These are phyloP conservation scores for Pleurotus cornucopiae DNA, from an alignment of 768 basidiomycete species.

Conservation along the genomic window DNA sequence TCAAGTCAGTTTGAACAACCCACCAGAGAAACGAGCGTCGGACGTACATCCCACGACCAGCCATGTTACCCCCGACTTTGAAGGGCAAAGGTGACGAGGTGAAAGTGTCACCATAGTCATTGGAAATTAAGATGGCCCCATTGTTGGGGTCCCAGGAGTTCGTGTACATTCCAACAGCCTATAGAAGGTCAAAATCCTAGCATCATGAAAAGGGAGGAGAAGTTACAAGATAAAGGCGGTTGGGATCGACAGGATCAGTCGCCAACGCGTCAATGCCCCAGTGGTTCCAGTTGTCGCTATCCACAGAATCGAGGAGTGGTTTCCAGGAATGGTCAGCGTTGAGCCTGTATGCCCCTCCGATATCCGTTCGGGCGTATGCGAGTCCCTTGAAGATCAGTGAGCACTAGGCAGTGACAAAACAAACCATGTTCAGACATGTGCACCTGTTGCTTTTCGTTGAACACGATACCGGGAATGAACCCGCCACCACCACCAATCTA, in stretches of 20 bases:
- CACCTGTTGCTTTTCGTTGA: slow-evolving; percentile 50
- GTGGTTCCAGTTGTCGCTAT: slow-evolving; percentile 46
- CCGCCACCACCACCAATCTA: slow-evolving; percentile 39
- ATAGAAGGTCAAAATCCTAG: not conserved
- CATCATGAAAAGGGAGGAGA: not conserved
- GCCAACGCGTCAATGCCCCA: slow-evolving; percentile 62
- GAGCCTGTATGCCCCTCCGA: slow-evolving; percentile 61
- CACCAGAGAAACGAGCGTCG: not conserved
- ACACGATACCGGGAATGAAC: slow-evolving; percentile 55
- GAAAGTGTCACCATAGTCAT: slow-evolving; percentile 52
- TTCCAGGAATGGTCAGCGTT: slow-evolving; percentile 61
- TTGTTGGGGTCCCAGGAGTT: slow-evolving; percentile 62
- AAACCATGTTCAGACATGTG: slow-evolving; percentile 2
- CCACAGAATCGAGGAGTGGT: slow-evolving; percentile 53
- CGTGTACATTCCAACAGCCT: slow-evolving; percentile 60
- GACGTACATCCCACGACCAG: slow-evolving; percentile 56
- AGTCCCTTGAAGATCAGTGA: slow-evolving; percentile 33
- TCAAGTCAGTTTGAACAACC: slow-evolving; percentile 3
- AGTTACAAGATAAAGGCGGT: slow-evolving; percentile 41
- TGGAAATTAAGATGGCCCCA: slow-evolving; percentile 57
- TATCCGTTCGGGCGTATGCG: slow-evolving; percentile 62
- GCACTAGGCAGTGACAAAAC: not conserved
- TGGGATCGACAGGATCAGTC: slow-evolving; percentile 54
- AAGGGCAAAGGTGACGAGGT: slow-evolving; percentile 49
- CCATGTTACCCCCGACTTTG: slow-evolving; percentile 69